Evolutionary conservation across 805 yeast species (phyloP), one percentile per base, ranked within the genome.

Genomic region (Brettanomyces naardenensis): DNA sequence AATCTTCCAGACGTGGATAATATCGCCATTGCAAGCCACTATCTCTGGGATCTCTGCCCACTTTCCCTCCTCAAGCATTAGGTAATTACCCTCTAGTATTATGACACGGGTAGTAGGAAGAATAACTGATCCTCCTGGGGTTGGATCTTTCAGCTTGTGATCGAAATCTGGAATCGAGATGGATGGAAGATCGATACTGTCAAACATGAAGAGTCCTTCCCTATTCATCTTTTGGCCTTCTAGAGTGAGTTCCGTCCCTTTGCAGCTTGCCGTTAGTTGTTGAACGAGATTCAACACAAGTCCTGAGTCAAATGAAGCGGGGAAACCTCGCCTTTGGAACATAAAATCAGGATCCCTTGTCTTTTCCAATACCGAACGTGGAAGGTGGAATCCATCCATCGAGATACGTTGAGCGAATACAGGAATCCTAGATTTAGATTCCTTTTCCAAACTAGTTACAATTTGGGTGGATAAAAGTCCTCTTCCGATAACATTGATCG

Each of bases 301-400:
- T 10, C 59, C 52, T 5, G 82, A 73, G 52, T 89, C 89, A 61
- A 89, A 90, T 0, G 97, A 88, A 47, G 68, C 74, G 2, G 95
- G 94, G 0, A 95, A 81, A 0, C 97, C 97, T 35, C 97, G 68
- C 43, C 85, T 65, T 20, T 60, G 55, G 22, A 75, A 59, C 0
- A 95, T 90, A 25, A 59, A 63, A 9, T 54, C 64, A 0, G 85
- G 68, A 46, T 86, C 73, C 7, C 64, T 59, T 51, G 83, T 69
- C 29, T 58, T 45, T n/a, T 57, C 59, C 9, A 82, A 58, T 9
- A 65, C 63, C 0, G 49, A 42, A 23, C 80, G 53, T 0, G 84
- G 71, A n/a, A 75, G 58, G 51, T 82, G 92, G 49, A 76, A 82
- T 4, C 92, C 90, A 55, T 82, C 90, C 88, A 80, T 80, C 7